Conservation (phyloP, 2,329 filamentous ascomycete genomes). For the Tricladium varicosporioides region DNA sequence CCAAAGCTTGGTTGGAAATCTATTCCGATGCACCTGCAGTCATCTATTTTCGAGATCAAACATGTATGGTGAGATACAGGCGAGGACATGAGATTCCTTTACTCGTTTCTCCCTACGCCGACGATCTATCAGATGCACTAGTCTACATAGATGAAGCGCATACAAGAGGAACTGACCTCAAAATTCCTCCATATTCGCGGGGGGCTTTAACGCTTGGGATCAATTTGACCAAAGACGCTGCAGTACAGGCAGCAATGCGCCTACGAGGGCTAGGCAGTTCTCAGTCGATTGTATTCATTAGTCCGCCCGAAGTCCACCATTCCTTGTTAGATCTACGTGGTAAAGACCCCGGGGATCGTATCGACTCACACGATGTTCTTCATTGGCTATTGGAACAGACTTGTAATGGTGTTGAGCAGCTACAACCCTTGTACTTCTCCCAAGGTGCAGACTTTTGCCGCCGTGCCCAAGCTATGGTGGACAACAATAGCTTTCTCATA, state of each 20-base stretch:
- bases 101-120: slow-evolving; percentile 21
- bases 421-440: slow-evolving; percentile 55
- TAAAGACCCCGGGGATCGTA: slow-evolving; percentile 22
- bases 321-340: slow-evolving; percentile 51
- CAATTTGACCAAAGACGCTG: slow-evolving; percentile 35
- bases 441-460: slow-evolving; percentile 62
- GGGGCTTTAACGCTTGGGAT: slow-evolving; percentile 26
- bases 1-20: slow-evolving; percentile 24
- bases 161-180: slow-evolving; percentile 28
- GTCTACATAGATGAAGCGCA: slow-evolving; percentile 20
- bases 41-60: slow-evolving; percentile 20
- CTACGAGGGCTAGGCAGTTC: slow-evolving; percentile 54
- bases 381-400: slow-evolving; percentile 64
- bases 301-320: slow-evolving; percentile 36
- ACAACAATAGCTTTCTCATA: slow-evolving; percentile 42
- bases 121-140: slow-evolving; percentile 14
- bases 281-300: slow-evolving; percentile 30
- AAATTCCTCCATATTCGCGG: slow-evolving; percentile 15
- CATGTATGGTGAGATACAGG: slow-evolving; percentile 18
- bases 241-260: slow-evolving; percentile 66
- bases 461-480: slow-evolving; percentile 47
- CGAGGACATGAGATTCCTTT: slow-evolving; percentile 21
- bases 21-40: slow-evolving; percentile 6
- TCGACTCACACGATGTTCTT: slow-evolving; percentile 46
- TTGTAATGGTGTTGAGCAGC: slow-evolving; percentile 56